Evolutionary conservation across 2,329 filamentous ascomycete genomes (phyloP), one percentile per base, ranked within the genome.

Genomic region (Fusarium graminum): DNA sequence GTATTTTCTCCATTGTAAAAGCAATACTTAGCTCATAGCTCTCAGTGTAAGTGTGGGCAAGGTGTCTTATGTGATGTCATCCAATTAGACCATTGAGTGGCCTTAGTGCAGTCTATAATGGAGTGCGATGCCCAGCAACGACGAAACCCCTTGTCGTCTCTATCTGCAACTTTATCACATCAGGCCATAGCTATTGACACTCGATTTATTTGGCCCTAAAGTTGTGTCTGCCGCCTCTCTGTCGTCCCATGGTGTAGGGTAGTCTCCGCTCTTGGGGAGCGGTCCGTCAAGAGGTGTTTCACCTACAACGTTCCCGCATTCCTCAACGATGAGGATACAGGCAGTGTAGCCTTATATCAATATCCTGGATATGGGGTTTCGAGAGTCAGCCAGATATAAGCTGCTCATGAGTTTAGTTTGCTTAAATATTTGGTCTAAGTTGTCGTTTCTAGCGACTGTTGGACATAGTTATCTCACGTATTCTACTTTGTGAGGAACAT

Each of bases 11-110:
- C n/a, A 26, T 38, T 25, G n/a, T 19, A 28, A 14, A 19, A 49
- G 32, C 51, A 53, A 53, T 52, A 34, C 26, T 16, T 16, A 63
- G 11, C 43, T 58, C 40, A 14, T 53, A 26, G 29, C 51, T 53
- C 26, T 39, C 36, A 22, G n/a, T 49, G 6, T 39, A 43, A 39
- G 29, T 26, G 60, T 39, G 41, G 26, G 26, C 28, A 51, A 47
- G 36, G 16, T 36, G 34, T 45, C 36, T 30, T n/a, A 4, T 9
- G 63, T 71, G 65, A 72, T 71, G 67, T 72, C 66, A 69, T 60
- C 22, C 47, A 39, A 60, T 67, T 45, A 29, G 58, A 36, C n/a
- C 41, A 41, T 25, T 38, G 19, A 10, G 13, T 30, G 28, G 22
- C 40, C 29, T 22, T 16, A 34, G 16, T 39, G 30, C 28, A 22